Base-by-base conservation (phyloP, 306 rosid genomes). In the Amphicarpaea edgeworthii region DNA sequence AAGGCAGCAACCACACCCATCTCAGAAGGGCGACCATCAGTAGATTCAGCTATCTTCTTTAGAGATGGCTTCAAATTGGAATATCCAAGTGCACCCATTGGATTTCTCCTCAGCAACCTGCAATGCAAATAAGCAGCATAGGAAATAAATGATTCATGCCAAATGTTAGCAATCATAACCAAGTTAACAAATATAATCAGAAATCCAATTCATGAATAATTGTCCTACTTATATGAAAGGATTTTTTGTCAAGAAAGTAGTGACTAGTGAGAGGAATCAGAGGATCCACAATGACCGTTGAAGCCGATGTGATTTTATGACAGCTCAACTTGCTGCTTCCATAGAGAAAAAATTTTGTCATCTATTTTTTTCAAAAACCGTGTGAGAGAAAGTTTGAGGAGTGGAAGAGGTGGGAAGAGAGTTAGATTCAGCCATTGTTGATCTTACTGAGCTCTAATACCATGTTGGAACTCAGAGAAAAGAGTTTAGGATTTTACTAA, bases 11-110 rank as follows among this genome's bases (percentile, higher is more conserved):
- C 98, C 75, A 79, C 87, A 73, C 93, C 93, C 93, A 93, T 88
- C 82, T 93, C 98, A 78, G 72, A 79, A 70, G 98, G 98, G 46
- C 90, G 93, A 19, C 87, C 90, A 85, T 86, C 96, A 68, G 88
- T 74, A 63, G 92, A 90, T 82, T 90, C 96, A 42, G 86, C 85
- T 60, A 87, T 85, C 86, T 87, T 92, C 90, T 63, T 83, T 61
- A 85, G 84, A 75, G 93, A 83, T 77, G 92, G 96, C 79, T 87
- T 83, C 75, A 64, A 80, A 84, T 84, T 79, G 59, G 93, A 88
- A 88, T 90, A 87, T 79, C 96, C 98, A 82, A 93, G 96, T 34
- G 98, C 98, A 80, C 98, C 96, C 98, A 89, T 93, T 78, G 96
- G 96, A 87, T 93, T 83, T 87, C 98, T 90, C 85, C 98, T 86